Conservation (phyloP, 169 alveolate genomes). For the Cryptosporidium xiaoi region DNA sequence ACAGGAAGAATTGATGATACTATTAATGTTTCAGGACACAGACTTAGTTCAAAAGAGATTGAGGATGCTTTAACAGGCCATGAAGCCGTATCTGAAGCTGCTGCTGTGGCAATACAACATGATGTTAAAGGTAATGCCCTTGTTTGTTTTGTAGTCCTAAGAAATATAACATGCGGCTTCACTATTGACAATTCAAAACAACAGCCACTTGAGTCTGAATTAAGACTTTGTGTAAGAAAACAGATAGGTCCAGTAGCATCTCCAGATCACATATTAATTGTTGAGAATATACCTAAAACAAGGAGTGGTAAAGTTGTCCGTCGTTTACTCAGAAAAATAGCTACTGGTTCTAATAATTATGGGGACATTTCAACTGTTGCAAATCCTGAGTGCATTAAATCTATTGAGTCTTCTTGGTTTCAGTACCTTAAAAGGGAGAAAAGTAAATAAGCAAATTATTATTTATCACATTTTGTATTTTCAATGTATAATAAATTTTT, state of each 20-base stretch:
- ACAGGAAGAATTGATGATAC: slow-evolving; percentile 97
- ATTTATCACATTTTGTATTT: not conserved
- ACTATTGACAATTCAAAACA: slow-evolving; percentile 14
- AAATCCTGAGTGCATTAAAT: slow-evolving; percentile 84
- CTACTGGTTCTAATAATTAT: slow-evolving; percentile 82
- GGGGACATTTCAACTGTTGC: slow-evolving; percentile 89
- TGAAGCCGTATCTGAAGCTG: slow-evolving; percentile 89
- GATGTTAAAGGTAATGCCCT: slow-evolving; percentile 93
- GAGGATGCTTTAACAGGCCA: slow-evolving; percentile 92
- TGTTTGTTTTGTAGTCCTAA: slow-evolving; percentile 90
- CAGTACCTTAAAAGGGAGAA: slow-evolving; percentile 25
- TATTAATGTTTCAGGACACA: slow-evolving; percentile 93
- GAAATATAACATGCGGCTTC: slow-evolving; percentile 18
- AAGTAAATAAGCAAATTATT: not conserved
- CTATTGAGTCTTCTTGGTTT: slow-evolving; percentile 75
- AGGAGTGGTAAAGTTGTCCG: slow-evolving; percentile 93
- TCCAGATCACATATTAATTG: slow-evolving; percentile 89
- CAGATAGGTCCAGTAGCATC: slow-evolving; percentile 93
- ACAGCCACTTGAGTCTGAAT: slow-evolving; percentile 56
- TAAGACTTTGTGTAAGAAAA: slow-evolving; percentile 81
- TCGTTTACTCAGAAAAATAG: slow-evolving; percentile 90
- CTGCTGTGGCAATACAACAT: slow-evolving; percentile 93
- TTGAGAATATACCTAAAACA: slow-evolving; percentile 91
- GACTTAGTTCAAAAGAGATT: slow-evolving; percentile 93
- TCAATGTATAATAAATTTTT: not conserved